These are phyloP conservation scores for Paecilomyces formosus DNA, from an alignment of 2,329 filamentous ascomycete genomes.

Conservation along the genomic window DNA sequence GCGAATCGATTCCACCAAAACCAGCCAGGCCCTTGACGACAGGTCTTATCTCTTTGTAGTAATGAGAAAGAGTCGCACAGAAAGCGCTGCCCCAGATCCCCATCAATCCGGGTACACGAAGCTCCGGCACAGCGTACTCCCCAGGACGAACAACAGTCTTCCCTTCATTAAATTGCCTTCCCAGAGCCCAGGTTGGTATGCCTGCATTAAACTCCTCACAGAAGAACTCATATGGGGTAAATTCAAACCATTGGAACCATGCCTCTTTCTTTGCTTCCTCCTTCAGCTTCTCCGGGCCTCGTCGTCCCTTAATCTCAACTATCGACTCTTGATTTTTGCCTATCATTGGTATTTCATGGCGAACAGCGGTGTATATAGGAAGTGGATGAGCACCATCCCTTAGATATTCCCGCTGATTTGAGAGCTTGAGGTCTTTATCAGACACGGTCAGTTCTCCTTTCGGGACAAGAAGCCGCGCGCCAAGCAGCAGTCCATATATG, in stretches of 20 bases:
- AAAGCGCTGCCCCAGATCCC: constrained; percentile 97
- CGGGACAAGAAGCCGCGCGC: constrained; percentile 76
- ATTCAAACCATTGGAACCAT: constrained; percentile 98
- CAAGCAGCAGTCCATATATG: constrained; percentile 79
- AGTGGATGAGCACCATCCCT: constrained; percentile 74
- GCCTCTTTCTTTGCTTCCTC: constrained; percentile 54
- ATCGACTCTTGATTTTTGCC: constrained; percentile 23
- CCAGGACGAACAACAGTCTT: constrained; percentile 55
- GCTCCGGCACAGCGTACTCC: constrained; percentile 69
- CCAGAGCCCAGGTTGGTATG: constrained; percentile 91
- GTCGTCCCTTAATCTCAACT: constrained; percentile 17
- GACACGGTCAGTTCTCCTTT: constrained; percentile 73
- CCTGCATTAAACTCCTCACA: constrained; percentile 87
- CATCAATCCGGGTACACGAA: constrained; percentile 74
- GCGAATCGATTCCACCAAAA: constrained; percentile 67
- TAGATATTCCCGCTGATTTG: constrained; percentile 71
- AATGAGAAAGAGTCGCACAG: constrained; percentile 90
- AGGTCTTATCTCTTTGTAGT: constrained; percentile 89
- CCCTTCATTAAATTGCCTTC: constrained; percentile 71
- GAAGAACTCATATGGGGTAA: constrained; percentile 90
- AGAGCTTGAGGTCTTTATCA: constrained; percentile 78
- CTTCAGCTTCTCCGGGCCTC: constrained; percentile 29
- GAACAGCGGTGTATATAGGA: constrained; percentile 91
- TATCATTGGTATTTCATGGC: constrained; percentile 81
- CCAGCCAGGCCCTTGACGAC: constrained; percentile 67